Base-by-base conservation (phyloP, 352 stramenopile species). In the Thalassiosira livingstoniorum region DNA sequence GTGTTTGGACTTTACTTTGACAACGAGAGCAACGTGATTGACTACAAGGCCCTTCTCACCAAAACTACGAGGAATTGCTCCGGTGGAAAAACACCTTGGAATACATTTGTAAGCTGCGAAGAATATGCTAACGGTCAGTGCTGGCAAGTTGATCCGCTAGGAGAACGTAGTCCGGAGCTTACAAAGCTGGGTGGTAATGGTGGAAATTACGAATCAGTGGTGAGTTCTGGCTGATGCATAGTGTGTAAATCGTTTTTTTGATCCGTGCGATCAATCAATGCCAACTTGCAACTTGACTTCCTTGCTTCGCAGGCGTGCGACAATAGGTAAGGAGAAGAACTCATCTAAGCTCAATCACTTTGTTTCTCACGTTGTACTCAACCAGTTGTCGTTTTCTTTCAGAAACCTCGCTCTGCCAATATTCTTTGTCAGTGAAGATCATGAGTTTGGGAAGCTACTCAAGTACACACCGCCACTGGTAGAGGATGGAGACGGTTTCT, bases 1-100 rank as follows among this genome's bases (percentile, higher is more conserved):
- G 83, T 87, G 25, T 66, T 58, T 35, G 60, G 43, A 2, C 51
- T 87, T 10, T 66, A 74, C n/a, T 86, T 89, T 39, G 58, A 87
- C 15, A 18, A 67, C 5, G 43, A 82, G 23, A 66, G 68, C 10
- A 35, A 85, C 32, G 62, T 85, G 1, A 34, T 82, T 47, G 74
- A 78, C 15, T 89, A 89, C 43, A 72, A 78, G 29, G 35, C n/a
- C 5, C 15, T 89, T 25, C 58, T 89, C 4, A 39, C 43, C 0
- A 51, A 43, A 11, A 89, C 82, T 2, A 76, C 61, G 10, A 15
- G 69, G 23, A 91, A 87, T 45, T 89, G 82, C 66, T 74, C 73
- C 0, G 85, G 85, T 51, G 77, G 77, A 57, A 63, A 63, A 0
- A 84, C 69, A n/a, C 77, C 77, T 18, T 84, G 75, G 75, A 67